These are phyloP conservation scores for Trichoderma koningii DNA, from an alignment of 2,329 filamentous ascomycete genomes.

Conservation along the genomic window DNA sequence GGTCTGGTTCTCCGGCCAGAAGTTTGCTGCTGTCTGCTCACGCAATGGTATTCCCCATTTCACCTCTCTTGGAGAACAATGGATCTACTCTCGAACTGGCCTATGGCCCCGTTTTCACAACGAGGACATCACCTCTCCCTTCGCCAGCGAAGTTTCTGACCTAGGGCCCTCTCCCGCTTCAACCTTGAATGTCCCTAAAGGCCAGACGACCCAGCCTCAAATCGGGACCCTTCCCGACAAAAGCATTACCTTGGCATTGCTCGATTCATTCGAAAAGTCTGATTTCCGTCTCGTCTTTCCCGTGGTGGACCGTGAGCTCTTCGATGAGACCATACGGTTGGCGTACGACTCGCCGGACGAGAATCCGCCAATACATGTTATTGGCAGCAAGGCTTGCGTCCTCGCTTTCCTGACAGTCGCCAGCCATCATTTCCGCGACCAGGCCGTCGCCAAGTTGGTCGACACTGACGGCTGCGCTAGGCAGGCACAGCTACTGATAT, in stretches of 20 bases:
- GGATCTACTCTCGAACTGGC: conserved; percentile 51
- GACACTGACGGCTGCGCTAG: conserved; percentile 46
- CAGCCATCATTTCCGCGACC: conserved; percentile 31
- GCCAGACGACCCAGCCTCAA: neutral
- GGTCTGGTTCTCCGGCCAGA: conserved; percentile 51
- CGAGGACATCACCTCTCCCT: neutral
- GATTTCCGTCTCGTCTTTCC: conserved; percentile 52
- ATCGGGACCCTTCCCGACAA: conserved; percentile 41
- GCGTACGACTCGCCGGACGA: conserved; percentile 45
- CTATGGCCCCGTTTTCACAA: conserved; percentile 32
- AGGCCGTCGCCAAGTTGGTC: conserved; percentile 31
- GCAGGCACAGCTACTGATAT: conserved; percentile 47
- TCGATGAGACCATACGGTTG: conserved; percentile 46
- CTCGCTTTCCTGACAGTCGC: conserved; percentile 50
- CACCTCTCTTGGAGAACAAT: conserved; percentile 49
- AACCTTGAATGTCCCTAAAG: neutral
- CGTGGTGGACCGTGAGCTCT: conserved; percentile 50
- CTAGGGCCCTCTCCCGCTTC: neutral
- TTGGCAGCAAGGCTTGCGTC: conserved; percentile 49
- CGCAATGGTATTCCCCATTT: conserved; percentile 54
- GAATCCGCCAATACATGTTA: conserved; percentile 32
- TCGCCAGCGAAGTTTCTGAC: neutral
- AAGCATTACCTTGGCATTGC: conserved; percentile 35
- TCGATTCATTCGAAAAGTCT: conserved; percentile 35
- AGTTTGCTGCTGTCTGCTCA: conserved; percentile 50